Evolutionary conservation across 1,284 basidiomycete species (phyloP).

Genomic region (Hortiboletus rubellus): DNA sequence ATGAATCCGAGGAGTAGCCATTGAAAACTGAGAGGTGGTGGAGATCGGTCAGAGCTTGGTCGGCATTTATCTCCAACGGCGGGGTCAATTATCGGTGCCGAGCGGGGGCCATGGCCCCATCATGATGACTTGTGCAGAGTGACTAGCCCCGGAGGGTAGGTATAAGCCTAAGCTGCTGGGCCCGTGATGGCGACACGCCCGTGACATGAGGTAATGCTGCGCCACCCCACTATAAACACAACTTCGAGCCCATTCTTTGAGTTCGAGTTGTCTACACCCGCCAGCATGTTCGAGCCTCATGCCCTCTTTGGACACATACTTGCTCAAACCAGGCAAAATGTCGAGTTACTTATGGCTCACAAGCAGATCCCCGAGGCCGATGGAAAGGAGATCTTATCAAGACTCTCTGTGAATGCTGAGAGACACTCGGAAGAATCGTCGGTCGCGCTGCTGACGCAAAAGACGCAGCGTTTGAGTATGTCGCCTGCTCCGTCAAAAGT

Average conservation of each 20-base stretch:
- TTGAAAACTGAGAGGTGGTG: neutral
- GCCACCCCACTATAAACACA: conserved; percentile 19
- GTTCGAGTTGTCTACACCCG: neutral
- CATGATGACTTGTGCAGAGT: no score
- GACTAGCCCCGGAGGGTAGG: no score
- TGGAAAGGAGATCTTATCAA: conserved; percentile 54
- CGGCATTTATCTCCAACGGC: neutral
- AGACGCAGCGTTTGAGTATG: conserved; percentile 28
- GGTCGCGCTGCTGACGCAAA: conserved; percentile 27
- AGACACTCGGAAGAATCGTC: conserved; percentile 8
- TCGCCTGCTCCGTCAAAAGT: conserved; percentile 23
- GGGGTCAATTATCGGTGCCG: neutral
- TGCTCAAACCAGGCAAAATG: conserved; percentile 64
- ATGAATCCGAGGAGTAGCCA: conserved; percentile 1
- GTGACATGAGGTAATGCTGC: conserved; percentile 26
- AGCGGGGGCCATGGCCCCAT: neutral
- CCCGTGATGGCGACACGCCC: neutral
- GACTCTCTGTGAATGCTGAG: conserved; percentile 40
- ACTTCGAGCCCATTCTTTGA: neutral
- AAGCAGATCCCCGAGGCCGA: conserved; percentile 56
- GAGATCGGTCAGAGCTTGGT: no score
- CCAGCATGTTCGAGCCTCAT: conserved; percentile 24
- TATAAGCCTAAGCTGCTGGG: no score
- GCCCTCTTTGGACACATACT: conserved; percentile 47
- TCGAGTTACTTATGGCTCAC: conserved; percentile 62